Percentiles rank a stretch among this genome's conserved stretches.
Conservation (phyloP, 2,329 filamentous ascomycete genomes). For the Colletotrichum musae region DNA sequence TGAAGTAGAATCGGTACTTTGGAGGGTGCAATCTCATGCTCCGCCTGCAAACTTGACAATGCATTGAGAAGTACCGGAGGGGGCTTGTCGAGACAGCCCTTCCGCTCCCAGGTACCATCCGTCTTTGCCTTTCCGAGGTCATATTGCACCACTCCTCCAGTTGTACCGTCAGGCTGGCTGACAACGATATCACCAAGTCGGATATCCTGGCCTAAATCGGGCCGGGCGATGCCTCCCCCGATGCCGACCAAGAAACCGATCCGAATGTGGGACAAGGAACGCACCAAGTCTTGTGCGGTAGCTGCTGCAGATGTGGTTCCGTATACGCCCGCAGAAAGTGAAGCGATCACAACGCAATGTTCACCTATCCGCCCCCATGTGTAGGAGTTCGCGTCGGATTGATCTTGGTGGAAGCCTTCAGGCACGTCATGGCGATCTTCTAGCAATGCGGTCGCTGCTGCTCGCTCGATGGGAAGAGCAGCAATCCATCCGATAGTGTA, state of each 20-base stretch:
- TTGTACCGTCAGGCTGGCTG: slow-evolving; percentile 9
- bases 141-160: slow-evolving; percentile 39
- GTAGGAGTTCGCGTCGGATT: slow-evolving; percentile 46
- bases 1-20: slow-evolving; percentile 24
- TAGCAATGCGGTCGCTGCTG: slow-evolving; percentile 46
- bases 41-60: slow-evolving; percentile 11
- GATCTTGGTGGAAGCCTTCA: slow-evolving; percentile 24
- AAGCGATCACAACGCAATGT: slow-evolving; percentile 48
- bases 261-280: slow-evolving; percentile 30
- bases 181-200: slow-evolving; percentile 43
- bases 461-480: slow-evolving; percentile 44
- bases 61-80: slow-evolving; percentile 29
- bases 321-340: slow-evolving; percentile 42
- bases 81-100: slow-evolving; percentile 21
- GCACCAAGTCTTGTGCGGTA: slow-evolving; percentile 34
- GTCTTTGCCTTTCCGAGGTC: slow-evolving; percentile 31
- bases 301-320: slow-evolving; percentile 41
- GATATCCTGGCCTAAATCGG: slow-evolving; percentile 29
- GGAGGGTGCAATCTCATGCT: slow-evolving; percentile 28
- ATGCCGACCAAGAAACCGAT: slow-evolving; percentile 45
- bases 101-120: background rate
- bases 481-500: slow-evolving; percentile 48
- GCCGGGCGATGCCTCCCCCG: slow-evolving; percentile 43
- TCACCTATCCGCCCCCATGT: slow-evolving; percentile 45
- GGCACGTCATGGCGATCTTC: slow-evolving; percentile 44